Evolutionary conservation across 2,329 filamentous ascomycete genomes (phyloP).

Genomic region (Truncatella angustata): DNA sequence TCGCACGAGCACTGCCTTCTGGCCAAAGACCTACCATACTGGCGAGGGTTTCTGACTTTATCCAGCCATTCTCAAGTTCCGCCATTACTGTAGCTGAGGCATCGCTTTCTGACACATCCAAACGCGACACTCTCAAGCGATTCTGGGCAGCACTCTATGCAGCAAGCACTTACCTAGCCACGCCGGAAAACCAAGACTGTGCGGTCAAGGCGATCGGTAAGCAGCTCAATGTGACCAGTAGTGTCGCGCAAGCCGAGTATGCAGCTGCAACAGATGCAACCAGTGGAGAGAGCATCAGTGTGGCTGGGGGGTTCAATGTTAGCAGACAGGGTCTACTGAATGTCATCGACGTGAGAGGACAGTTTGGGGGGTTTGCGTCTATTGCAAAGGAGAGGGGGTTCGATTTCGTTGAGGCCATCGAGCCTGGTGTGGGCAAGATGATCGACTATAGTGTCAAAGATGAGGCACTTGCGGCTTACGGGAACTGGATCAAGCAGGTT

Average conservation of each 20-base stretch:
- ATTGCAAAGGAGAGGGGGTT: background rate
- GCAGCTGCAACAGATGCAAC: background rate
- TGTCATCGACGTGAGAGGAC: background rate
- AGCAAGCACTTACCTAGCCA: background rate
- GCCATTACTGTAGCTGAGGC: background rate
- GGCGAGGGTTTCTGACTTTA: background rate
- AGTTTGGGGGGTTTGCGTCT: background rate
- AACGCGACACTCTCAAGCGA: background rate
- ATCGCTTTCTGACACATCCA: background rate
- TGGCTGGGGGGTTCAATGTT: background rate
- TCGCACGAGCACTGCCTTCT: background rate
- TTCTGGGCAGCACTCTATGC: background rate
- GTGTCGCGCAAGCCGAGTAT: background rate
- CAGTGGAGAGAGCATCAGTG: background rate
- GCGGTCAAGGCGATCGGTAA: background rate
- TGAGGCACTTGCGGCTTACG: background rate
- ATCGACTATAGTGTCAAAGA: conserved; percentile 1
- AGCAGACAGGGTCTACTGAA: background rate
- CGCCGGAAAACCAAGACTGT: background rate
- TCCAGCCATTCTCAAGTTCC: background rate
- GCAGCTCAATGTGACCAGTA: background rate
- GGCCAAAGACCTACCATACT: background rate
- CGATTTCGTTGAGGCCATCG: background rate
- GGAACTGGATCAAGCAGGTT: background rate
- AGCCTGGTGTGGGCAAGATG: background rate